Conservation (phyloP, 176 grass and related monocot species). For the Phoenix roebelenii region DNA sequence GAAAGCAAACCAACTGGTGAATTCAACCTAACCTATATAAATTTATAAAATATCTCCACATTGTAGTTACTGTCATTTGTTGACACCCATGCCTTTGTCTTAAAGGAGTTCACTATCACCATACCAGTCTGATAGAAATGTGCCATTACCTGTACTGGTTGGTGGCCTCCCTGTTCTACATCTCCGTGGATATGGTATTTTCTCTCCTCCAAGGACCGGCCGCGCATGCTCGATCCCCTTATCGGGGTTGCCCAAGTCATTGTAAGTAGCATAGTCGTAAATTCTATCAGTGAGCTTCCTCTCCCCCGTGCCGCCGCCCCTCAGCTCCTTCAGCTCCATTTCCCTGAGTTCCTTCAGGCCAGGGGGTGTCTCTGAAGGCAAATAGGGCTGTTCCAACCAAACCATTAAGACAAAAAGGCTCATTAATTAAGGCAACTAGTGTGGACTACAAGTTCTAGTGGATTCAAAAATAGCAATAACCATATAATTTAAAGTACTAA, state of each 20-base stretch:
- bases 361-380: conserved; percentile 76
- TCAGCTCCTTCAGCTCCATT: conserved; percentile 40
- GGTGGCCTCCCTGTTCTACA: conserved; percentile 48
- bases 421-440: no score
- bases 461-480: no score
- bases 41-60: no score
- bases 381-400: conserved; percentile 39
- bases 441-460: no score
- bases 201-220: conserved; percentile 53
- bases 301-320: conserved; percentile 54
- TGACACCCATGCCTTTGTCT: no score
- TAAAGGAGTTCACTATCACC: no score
- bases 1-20: no score
- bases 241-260: conserved; percentile 82
- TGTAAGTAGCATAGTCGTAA: conserved; percentile 70
- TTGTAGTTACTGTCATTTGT: no score
- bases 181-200: conserved; percentile 75
- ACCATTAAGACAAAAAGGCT: neutral
- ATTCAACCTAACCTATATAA: no score
- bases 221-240: conserved; percentile 51
- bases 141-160: conserved; percentile 42
- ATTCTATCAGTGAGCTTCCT: conserved; percentile 43
- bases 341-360: conserved; percentile 55
- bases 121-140: no score
- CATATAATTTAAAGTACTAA: no score